Base-by-base conservation (phyloP, 2,329 filamentous ascomycete genomes). In the Diaporthe ampelina region DNA sequence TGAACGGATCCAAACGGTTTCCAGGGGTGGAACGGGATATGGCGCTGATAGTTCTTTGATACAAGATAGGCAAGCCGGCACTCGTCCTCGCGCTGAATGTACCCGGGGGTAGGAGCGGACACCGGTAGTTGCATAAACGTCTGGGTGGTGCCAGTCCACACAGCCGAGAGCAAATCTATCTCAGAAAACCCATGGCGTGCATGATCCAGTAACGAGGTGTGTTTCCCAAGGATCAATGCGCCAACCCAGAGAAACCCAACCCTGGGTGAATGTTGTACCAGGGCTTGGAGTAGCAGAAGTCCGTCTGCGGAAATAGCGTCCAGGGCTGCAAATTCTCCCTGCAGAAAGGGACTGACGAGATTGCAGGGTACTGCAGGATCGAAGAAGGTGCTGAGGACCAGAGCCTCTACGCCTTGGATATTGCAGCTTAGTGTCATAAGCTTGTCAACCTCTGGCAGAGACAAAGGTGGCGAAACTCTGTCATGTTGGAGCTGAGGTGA, bases 111-210 rank as follows among this genome's bases (percentile, higher is more conserved):
- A 21, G 2, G 8, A 11, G 69, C 8, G 56, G 69, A 59, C 11
- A 61, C 54, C 8, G 69, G 69, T 26, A 71, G 56, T 26, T 71
- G 69, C 40, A 71, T 71, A 17, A 71, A 71, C 7, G 56, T 52
- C 24, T 59, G 37, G 24, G 52, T 45, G 9, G 54, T 71, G 21
- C 37, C 69, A 9, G 56, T 52, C 69, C 40, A 71, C 10, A 17
- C 69, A 1, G 69, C 69, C 17, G 69, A 45, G 1, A 61, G 54
- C 6, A 71, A 54, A 3, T 71, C 56, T n/a, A 59, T 54, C 8
- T 58, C 21, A 24, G 48, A 45, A 21, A 13, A n/a, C 1, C 69
- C 54, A 26, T 61, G 40, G 19, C 69, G 52, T n/a, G 35, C 54
- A 29, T 24, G 50, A 11, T 71, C 54, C 5, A 71, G 52, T 21